phyloP scores from a whole-genome alignment of 257 asterid species.

The Salvia rosmarinus region DNA sequence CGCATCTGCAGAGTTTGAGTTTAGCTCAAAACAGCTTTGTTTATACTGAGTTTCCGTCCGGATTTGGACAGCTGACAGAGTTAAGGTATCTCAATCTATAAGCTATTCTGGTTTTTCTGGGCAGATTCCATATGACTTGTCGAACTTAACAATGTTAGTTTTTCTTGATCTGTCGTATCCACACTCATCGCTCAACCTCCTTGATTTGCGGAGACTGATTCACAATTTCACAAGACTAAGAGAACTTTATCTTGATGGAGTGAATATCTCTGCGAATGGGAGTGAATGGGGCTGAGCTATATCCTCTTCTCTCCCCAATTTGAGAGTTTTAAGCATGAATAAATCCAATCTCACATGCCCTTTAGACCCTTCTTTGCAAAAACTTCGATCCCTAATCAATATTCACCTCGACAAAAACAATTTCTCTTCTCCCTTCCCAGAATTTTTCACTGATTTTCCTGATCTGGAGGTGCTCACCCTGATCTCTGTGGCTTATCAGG shows the following conservation, averaged over 20 bases:
- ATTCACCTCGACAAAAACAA: constrained; percentile 48
- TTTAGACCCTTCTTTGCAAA: constrained; percentile 36
- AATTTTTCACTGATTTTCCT: constrained; percentile 49
- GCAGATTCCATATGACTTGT: constrained; percentile 41
- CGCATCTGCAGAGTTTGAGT: constrained; percentile 41
- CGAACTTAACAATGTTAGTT: constrained; percentile 40
- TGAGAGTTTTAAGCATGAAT: constrained; percentile 51
- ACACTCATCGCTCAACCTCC: constrained; percentile 35
- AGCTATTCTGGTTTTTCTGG: constrained; percentile 48
- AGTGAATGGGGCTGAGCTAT: constrained; percentile 48
- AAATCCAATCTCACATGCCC: constrained; percentile 46
- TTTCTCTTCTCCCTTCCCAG: constrained; percentile 41
- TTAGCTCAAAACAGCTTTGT: constrained; percentile 42
- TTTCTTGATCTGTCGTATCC: constrained; percentile 43
- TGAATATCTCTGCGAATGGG: constrained; percentile 48
- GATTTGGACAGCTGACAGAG: constrained; percentile 40
- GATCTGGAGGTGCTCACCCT: constrained; percentile 40
- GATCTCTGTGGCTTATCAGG: constrained; percentile 44
- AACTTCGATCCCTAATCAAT: constrained; percentile 48
- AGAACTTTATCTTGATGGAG: constrained; percentile 54
- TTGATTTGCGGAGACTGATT: constrained; percentile 38
- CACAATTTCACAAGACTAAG: constrained; percentile 36
- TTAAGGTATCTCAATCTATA: constrained; percentile 48
- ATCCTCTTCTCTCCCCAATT: constrained; percentile 44
- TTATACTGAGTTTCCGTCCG: constrained; percentile 35